Base-by-base conservation (phyloP, 176 grass and related monocot species). In the Cenchrus fungigraminus region DNA sequence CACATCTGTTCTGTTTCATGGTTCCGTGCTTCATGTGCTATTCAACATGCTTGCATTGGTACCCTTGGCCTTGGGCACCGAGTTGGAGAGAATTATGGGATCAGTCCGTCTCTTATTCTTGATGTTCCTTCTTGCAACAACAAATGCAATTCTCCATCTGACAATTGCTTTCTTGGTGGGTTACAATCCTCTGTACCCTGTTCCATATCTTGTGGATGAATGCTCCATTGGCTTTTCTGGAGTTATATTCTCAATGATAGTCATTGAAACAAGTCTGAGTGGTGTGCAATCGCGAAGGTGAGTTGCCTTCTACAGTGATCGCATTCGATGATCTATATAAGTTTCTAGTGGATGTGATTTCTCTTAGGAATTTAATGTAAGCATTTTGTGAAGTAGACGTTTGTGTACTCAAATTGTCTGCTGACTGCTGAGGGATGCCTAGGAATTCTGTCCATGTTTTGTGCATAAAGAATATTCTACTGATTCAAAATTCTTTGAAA, bases 1-100 rank as follows among this genome's bases (percentile, higher is more conserved):
- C 76, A 95, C 96, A 51, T 92, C 91, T 84, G 80, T 92, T 88
- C 49, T 98, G 25, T 98, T 98, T 85, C 96, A 98, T 87, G 96
- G 89, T 17, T 95, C 91, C 82, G 40, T 98, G 79, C 89, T 98
- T 66, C 96, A 98, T 86, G 89, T 98, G 82, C 74, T 91, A 71
- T 98, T 98, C 89, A 98, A 98, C 77, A 98, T 98, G 96, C 84
- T 98, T 87, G 91, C 96, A 57, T 78, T 98, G 81, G 91, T 94
- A 65, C 96, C 96, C 59, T 78, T 98, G 87, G 96, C 96, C 59
- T 78, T 98, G 87, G 96, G 96, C 29, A 88, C 81, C 0, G 96
- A 94, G 66, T 81, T 98, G 89, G 96, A 98, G 78, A 95, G 93
- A 81, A 98, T 98, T 79, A 98, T 98, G 96, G 96, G 96, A 81